Base-by-base conservation (phyloP, 257 asterid species). In the Solanum arcanum region DNA sequence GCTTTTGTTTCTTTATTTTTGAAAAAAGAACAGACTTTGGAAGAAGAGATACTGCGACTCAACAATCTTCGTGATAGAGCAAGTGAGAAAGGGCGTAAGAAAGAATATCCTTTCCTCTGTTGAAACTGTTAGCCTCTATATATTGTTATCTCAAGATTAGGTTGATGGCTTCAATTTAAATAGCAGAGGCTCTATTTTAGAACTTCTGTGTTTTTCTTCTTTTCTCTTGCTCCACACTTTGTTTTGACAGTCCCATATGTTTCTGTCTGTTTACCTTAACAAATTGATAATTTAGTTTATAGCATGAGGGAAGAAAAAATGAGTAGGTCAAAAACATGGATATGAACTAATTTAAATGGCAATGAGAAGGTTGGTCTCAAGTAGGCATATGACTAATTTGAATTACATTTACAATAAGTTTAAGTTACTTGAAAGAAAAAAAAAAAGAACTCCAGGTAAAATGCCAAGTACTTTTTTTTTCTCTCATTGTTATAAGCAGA, bases 61-160 rank as follows among this genome's bases (percentile, higher is more conserved):
- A 88, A 86, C 88, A 90, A 89, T 87, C 93, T 92, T 47, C 91
- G 90, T 10, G 91, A 86, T 60, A 88, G 88, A 85, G 94, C 93
- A 83, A 91, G 88, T 87, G 93, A 90, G 83, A 88, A 92, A 87
- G 94, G 82, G 82, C 82, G 52, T 21, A 74, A 74, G 52, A 74
- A 39, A 74, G 82, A 74, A 39, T 37, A 74, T 74, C 52, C 98
- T 92, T 95, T 81, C 46, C 69, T 81, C 69, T 86, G 76, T 72
- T 82, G 88, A 75, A 56, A 75, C 59, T 44, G 37, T 86, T 29
- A 70, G 47, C 29, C 69, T 37, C 46, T 69, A 33, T 69, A 25
- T 27, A 29, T 14, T 29, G 75, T 69, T 69, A 27, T 69, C 41
- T 69, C 75, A 14, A 69, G 39, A 69, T 69, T 21, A 69, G 11